Evolutionary conservation across 495 filamentous ascomycete species (phyloP).

Genomic region (Tuber calosporum): DNA sequence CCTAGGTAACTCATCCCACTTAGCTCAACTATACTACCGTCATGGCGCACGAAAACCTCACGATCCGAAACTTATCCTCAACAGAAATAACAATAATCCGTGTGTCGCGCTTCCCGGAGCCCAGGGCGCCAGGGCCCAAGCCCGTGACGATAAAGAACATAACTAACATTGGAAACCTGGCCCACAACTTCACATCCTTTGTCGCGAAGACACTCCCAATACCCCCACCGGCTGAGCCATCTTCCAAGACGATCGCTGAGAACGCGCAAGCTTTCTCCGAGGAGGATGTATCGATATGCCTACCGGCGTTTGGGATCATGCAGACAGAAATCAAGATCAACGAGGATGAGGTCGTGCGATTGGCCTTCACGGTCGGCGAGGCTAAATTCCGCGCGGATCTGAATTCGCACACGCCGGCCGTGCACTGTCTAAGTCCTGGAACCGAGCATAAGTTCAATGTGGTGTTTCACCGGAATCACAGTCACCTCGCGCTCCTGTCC

Average conservation of each 20-base stretch:
- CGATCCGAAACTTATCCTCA: constrained; percentile 79
- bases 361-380: constrained; percentile 59
- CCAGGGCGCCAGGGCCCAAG: constrained; percentile 39
- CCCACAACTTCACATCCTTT: constrained; percentile 50
- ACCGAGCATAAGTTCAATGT: constrained; percentile 55
- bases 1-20: too few species aligned
- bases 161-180: constrained; percentile 47
- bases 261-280: constrained; percentile 53
- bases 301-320: constrained; percentile 54
- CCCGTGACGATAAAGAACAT: constrained; percentile 32
- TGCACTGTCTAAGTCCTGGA: constrained; percentile 42
- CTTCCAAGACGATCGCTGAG: constrained; percentile 45
- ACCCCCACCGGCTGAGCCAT: constrained; percentile 42
- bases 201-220: constrained; percentile 44
- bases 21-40: background rate
- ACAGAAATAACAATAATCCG: constrained; percentile 63
- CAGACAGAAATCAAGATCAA: constrained; percentile 51
- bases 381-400: constrained; percentile 49
- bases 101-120: constrained; percentile 63
- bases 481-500: constrained; percentile 70
- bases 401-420: constrained; percentile 36
- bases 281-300: constrained; percentile 50
- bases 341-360: constrained; percentile 52
- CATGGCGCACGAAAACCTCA: constrained; percentile 46
- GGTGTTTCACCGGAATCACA: constrained; percentile 58